These are phyloP conservation scores for Lactarius deliciosus DNA, from an alignment of 768 basidiomycete species.

Conservation along the genomic window DNA sequence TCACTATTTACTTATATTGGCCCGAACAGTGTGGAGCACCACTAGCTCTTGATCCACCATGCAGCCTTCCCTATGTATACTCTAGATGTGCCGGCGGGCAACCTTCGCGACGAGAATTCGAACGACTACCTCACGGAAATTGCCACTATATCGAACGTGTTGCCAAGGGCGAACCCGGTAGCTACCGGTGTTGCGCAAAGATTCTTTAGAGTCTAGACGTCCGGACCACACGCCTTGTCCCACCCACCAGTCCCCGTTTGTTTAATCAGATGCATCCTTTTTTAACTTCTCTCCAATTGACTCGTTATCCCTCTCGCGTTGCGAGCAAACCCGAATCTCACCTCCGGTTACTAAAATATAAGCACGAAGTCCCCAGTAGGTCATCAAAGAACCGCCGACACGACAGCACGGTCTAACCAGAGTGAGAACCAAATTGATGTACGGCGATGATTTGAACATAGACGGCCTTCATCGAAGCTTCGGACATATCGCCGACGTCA, in stretches of 20 bases:
- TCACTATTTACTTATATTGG: constrained; percentile 3
- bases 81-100: constrained; percentile 75
- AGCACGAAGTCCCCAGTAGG: background rate
- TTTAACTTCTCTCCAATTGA: background rate
- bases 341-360: background rate
- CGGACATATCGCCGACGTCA: too few relatives aligned
- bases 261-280: background rate
- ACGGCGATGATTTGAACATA: too few relatives aligned
- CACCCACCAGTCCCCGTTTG: background rate
- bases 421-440: too few relatives aligned
- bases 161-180: constrained; percentile 14
- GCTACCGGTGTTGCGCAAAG: too few relatives aligned
- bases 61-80: constrained; percentile 68
- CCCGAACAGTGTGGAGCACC: constrained; percentile 50
- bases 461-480: too few relatives aligned
- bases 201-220: background rate
- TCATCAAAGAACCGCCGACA: background rate
- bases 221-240: background rate
- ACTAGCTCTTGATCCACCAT: constrained; percentile 60
- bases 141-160: constrained; percentile 35
- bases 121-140: constrained; percentile 53
- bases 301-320: background rate
- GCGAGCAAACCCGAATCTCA: background rate
- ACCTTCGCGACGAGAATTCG: constrained; percentile 72
- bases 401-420: too few relatives aligned